Evolutionary conservation across 2,329 filamentous ascomycete genomes (phyloP).

Genomic region (Colletotrichum sp.): DNA sequence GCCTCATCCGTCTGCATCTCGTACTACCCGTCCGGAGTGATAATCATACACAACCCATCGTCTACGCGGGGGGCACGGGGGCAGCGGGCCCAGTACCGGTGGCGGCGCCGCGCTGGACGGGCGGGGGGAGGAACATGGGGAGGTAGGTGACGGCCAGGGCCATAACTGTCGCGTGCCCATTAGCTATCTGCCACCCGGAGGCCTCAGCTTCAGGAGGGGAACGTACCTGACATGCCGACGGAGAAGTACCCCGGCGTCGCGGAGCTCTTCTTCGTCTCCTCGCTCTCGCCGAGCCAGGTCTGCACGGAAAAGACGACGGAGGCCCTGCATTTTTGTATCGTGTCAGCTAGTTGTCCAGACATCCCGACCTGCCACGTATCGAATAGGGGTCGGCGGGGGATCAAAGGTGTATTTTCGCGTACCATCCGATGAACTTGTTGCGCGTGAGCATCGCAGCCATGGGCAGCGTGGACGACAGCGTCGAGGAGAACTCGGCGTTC

Average conservation of each 20-base stretch:
- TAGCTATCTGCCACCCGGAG: background rate
- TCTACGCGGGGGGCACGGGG: conserved; percentile 30
- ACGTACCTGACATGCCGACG: conserved; percentile 79
- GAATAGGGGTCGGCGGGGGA: too few species aligned
- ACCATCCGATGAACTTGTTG: conserved; percentile 80
- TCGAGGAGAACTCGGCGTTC: conserved; percentile 74
- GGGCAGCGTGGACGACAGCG: conserved; percentile 77
- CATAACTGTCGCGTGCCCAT: conserved; percentile 52
- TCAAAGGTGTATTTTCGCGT: conserved; percentile 24
- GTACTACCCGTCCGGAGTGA: background rate
- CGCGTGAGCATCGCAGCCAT: conserved; percentile 97
- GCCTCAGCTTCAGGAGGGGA: background rate
- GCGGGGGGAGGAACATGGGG: conserved; percentile 54
- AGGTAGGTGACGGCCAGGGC: conserved; percentile 60
- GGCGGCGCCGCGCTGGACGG: conserved; percentile 25
- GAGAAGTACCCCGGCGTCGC: conserved; percentile 74
- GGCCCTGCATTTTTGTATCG: conserved; percentile 53
- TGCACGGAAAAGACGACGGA: conserved; percentile 77
- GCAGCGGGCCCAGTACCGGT: conserved; percentile 38
- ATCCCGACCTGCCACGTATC: background rate
- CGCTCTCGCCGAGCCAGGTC: conserved; percentile 78
- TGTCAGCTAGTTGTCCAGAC: background rate
- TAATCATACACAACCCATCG: background rate
- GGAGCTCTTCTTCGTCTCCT: conserved; percentile 67
- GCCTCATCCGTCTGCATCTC: background rate